These are phyloP conservation scores for Diutina rugosa DNA, from an alignment of 1,139 yeast species.

Conservation along the genomic window DNA sequence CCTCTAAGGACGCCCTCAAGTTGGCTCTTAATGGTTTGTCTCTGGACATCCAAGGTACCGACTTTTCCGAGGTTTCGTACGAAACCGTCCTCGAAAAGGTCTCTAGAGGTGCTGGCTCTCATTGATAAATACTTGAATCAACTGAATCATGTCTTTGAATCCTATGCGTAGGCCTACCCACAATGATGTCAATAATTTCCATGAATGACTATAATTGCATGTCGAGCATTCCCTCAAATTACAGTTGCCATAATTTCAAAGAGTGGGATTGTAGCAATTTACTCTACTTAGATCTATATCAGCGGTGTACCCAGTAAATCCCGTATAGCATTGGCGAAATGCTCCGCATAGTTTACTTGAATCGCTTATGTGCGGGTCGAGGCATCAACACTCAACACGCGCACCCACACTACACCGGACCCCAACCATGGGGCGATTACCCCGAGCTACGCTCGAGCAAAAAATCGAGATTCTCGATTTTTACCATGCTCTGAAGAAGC, in stretches of 20 bases:
- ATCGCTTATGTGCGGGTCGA: background rate
- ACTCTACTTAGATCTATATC: too few species aligned
- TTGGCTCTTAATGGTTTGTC: constrained; percentile 93
- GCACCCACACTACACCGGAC: background rate
- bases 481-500: constrained; percentile 33
- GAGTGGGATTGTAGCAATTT: too few species aligned
- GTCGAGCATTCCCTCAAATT: too few species aligned
- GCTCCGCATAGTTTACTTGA: too few species aligned
- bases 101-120: constrained; percentile 39
- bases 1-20: constrained; percentile 95
- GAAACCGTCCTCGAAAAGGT: constrained; percentile 88
- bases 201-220: too few species aligned
- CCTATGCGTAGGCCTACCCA: background rate
- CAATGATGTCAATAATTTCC: too few species aligned
- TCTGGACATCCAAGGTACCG: constrained; percentile 94
- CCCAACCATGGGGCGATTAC: constrained; percentile 8
- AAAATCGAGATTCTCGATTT: constrained; percentile 41
- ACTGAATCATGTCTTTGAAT: background rate
- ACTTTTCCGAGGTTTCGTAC: constrained; percentile 90
- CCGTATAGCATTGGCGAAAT: too few species aligned
- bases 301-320: too few species aligned
- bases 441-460: constrained; percentile 47
- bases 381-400: background rate
- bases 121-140: background rate
- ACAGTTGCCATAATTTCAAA: too few species aligned